A percentile compares a stretch with the other conserved stretches of the same genome.
phyloP scores from a whole-genome alignment of 768 basidiomycete genomes.

The Kondoa malvinella region DNA sequence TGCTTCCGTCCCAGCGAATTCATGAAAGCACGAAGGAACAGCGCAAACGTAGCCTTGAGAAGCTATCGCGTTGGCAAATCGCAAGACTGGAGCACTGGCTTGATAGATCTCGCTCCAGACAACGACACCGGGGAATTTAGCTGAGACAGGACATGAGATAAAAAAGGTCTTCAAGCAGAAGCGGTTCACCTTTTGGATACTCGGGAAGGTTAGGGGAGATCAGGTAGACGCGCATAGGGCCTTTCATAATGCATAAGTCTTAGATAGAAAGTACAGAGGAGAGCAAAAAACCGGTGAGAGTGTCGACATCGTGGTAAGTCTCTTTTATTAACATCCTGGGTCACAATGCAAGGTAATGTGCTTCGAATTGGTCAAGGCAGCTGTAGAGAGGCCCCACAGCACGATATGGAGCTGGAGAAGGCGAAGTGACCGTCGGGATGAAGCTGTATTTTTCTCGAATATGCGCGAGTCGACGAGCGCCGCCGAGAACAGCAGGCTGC shows the following conservation, averaged over 20 bases:
- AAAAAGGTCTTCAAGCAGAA: too few species aligned
- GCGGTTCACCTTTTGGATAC: too few species aligned
- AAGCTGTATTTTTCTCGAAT: too few species aligned
- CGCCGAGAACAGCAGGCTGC: too few species aligned
- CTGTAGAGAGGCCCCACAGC: too few species aligned
- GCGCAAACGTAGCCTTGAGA: conserved; percentile 25
- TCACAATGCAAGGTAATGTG: background rate
- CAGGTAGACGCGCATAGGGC: background rate
- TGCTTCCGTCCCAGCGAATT: conserved; percentile 73
- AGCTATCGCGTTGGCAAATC: conserved; percentile 31
- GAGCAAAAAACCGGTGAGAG: conserved; percentile 30
- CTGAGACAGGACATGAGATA: too few species aligned
- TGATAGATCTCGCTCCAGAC: conserved; percentile 25
- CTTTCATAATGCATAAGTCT: background rate
- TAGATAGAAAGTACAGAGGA: background rate
- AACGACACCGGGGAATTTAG: conserved; percentile 32
- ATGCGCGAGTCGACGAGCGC: too few species aligned
- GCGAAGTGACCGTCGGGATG: too few species aligned
- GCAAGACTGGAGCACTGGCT: conserved; percentile 16
- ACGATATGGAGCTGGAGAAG: too few species aligned
- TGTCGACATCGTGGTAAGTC: conserved; percentile 30
- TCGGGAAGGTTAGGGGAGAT: conserved; percentile 29
- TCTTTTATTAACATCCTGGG: conserved; percentile 32
- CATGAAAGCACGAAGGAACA: conserved; percentile 46
- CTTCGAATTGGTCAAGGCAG: too few species aligned